These are phyloP conservation scores for Cordyceps tenuipes DNA, from an alignment of 2,329 filamentous ascomycete species.

Conservation along the genomic window DNA sequence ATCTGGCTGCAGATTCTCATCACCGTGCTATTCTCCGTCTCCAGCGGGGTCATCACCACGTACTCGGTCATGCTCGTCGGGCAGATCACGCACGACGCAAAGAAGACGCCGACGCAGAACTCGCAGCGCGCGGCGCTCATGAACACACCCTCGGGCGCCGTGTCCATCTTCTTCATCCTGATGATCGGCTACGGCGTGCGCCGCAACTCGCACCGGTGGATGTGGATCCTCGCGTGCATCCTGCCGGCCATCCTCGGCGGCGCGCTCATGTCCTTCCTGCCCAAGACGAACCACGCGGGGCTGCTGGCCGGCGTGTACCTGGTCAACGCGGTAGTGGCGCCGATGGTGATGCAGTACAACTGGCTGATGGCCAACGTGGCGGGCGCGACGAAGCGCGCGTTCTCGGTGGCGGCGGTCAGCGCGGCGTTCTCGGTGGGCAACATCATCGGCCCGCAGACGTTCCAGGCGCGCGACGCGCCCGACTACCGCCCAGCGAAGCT, in stretches of 20 bases:
- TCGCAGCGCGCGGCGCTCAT: constrained; percentile 10
- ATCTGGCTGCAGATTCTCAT: constrained; percentile 10
- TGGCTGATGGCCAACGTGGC: constrained; percentile 43
- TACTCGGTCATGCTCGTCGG: constrained; percentile 10
- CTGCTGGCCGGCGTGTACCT: constrained; percentile 42
- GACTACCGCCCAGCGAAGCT: constrained; percentile 29
- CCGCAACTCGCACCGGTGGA: constrained; percentile 29
- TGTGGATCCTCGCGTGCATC: constrained; percentile 32
- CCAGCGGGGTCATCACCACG: constrained; percentile 19
- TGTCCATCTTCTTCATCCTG: constrained; percentile 17
- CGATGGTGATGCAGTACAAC: constrained; percentile 31
- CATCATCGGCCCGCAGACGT: constrained; percentile 30
- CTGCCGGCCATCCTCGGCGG: constrained; percentile 42
- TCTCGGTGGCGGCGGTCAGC: constrained; percentile 6
- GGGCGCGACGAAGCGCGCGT: constrained; percentile 12
- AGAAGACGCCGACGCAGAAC: constrained; percentile 1
- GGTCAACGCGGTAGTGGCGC: constrained; percentile 40
- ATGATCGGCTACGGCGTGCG: constrained; percentile 31
- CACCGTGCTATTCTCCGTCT: constrained; percentile 18
- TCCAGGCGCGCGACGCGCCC: constrained; percentile 26
- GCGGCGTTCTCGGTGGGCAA: constrained; percentile 27
- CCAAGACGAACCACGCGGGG: constrained; percentile 35
- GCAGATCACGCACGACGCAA: constrained; percentile 5
- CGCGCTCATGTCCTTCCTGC: constrained; percentile 46
- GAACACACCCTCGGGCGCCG: constrained; percentile 10